Base-by-base conservation (phyloP, 1,139 yeast genomes). In the Saccharomyces uvarum region DNA sequence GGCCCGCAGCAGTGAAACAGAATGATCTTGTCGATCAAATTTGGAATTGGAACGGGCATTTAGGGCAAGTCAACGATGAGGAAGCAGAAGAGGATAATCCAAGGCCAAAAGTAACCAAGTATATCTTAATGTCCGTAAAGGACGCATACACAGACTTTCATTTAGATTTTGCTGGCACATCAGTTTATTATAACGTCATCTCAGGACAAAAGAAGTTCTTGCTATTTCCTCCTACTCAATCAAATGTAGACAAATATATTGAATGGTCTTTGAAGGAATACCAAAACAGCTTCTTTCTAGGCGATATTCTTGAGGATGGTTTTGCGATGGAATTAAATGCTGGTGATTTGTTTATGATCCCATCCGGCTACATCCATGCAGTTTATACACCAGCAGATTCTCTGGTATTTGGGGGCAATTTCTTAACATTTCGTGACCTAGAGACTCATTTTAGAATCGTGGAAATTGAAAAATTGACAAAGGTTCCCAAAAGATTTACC, bases 331-430 rank as follows among this genome's bases (percentile, higher is more conserved):
- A 81, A 11, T 71, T 90, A 26, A 61, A 66, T 0, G 76, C 80
- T 1, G 96, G 96, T 0, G 97, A 90, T 66, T 77, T 89, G 27
- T 77, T 90, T 69, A 75, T 89, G 14, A 85, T 90, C 14, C 97
- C 97, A 1, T 83, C 95, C 52, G 97, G 97, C 0, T 90, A 96
- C 95, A 89, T 90, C 52, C 97, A 90, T 70, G 85, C 95, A 0
- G 97, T 90, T 0, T 82, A 83, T 64, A 89, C 97, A 0, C 95
- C 96, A 0, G 73, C 74, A 19, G 96, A 90, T 65, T 82, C 95
- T 0, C 72, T 89, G 1, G 90, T 90, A 2, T 81, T 90, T 54
- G 97, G 97, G 1, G 97, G 97, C 0, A 90, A 90, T 67, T 90
- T 83, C 66, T 72, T 90, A 32, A 88, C 95, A 0, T 67, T 82